Conservation (phyloP, 371 early-diverging fungal species). For the Mucor mucedo region DNA sequence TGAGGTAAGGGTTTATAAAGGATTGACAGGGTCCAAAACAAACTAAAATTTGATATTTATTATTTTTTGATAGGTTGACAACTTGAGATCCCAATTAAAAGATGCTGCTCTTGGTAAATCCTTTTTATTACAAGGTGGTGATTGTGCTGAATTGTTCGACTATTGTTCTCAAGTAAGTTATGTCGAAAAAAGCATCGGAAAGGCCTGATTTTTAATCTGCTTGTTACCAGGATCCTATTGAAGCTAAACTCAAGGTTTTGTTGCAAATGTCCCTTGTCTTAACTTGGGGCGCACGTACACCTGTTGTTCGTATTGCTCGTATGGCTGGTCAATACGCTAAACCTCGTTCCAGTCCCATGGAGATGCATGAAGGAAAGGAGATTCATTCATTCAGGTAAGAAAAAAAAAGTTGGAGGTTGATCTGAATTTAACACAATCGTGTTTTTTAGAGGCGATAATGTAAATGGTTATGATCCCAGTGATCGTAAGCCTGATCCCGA, state of each 20-base stretch:
- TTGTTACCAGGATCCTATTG: constrained; percentile 75
- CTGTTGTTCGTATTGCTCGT: constrained; percentile 94
- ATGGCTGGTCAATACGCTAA: constrained; percentile 99
- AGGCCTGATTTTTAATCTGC: background rate
- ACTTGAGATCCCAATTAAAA: constrained; percentile 81
- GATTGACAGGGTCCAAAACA: background rate
- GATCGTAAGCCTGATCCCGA: constrained; percentile 95
- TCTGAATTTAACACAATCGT: background rate
- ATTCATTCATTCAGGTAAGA: constrained; percentile 73
- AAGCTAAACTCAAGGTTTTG: constrained; percentile 92
- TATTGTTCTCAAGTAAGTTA: constrained; percentile 83
- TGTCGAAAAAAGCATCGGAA: background rate
- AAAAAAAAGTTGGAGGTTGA: background rate
- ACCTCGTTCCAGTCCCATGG: constrained; percentile 92
- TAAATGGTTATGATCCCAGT: constrained; percentile 89
- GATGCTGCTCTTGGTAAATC: constrained; percentile 91
- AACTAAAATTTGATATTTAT: background rate
- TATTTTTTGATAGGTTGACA: constrained; percentile 66
- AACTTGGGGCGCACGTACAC: constrained; percentile 91
- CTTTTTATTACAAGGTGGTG: constrained; percentile 96
- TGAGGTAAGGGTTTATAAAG: constrained; percentile 65
- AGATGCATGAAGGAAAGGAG: constrained; percentile 84
- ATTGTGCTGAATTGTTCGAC: constrained; percentile 97
- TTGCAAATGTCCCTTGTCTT: constrained; percentile 96
- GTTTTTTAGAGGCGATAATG: constrained; percentile 84